Evolutionary conservation across 164 flowering plant genomes (phyloP).

Genomic region (Litsea cubeba): DNA sequence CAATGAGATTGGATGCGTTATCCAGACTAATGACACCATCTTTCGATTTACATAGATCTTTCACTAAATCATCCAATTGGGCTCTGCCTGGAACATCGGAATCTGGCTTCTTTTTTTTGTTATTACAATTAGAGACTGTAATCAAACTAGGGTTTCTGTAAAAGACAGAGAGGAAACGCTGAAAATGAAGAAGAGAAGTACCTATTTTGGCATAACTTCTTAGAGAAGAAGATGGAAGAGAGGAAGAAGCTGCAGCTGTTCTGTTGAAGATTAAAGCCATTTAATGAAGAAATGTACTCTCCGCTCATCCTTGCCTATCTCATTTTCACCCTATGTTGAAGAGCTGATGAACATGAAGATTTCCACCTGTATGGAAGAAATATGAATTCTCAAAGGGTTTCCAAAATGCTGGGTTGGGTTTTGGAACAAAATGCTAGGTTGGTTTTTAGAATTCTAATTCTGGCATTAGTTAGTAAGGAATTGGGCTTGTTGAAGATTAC

Average conservation of each 20-base stretch:
- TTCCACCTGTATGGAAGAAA: too few relatives aligned
- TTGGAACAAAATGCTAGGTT: too few relatives aligned
- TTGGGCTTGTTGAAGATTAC: too few relatives aligned
- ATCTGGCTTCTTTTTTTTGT: neutral
- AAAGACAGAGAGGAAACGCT: neutral
- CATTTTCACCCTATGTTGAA: too few relatives aligned
- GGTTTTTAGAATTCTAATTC: too few relatives aligned
- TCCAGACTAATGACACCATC: neutral
- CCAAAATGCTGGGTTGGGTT: too few relatives aligned
- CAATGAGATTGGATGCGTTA: constrained; percentile 1
- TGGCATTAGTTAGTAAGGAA: too few relatives aligned
- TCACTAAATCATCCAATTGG: neutral
- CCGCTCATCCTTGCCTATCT: neutral
- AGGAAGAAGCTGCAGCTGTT: neutral
- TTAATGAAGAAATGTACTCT: neutral
- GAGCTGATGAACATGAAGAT: too few relatives aligned
- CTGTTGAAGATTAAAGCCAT: neutral
- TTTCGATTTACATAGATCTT: too few relatives aligned
- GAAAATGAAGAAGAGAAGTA: neutral
- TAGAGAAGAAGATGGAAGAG: neutral
- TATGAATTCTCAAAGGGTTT: too few relatives aligned
- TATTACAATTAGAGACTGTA: neutral
- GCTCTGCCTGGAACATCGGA: neutral
- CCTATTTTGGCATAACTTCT: neutral
- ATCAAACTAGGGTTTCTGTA: neutral